A percentile compares a stretch with the other conserved stretches of the same genome.
Conservation (phyloP, 257 asterid genomes). For the Penstemon newberryi region DNA sequence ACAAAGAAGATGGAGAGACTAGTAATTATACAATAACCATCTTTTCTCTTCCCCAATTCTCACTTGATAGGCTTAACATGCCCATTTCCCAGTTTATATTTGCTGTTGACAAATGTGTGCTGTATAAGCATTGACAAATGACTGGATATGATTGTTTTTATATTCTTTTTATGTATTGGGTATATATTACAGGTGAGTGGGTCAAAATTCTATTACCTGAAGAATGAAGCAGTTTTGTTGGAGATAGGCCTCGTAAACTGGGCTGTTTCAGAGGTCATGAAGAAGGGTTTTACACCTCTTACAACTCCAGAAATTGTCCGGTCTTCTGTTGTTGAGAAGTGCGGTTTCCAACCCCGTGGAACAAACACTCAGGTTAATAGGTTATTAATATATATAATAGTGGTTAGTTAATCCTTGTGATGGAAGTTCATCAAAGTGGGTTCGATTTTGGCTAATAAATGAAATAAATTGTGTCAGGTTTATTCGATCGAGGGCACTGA, state of each 20-base stretch:
- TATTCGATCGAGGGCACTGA: slow-evolving; percentile 91
- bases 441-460: slow-evolving; percentile 27
- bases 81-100: background rate
- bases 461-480: slow-evolving; percentile 52
- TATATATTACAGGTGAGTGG: slow-evolving; percentile 72
- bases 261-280: slow-evolving; percentile 92
- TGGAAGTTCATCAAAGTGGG: background rate
- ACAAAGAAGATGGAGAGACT: background rate
- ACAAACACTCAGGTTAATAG: slow-evolving; percentile 87
- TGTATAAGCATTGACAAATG: background rate
- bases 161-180: background rate
- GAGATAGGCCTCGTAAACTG: slow-evolving; percentile 93
- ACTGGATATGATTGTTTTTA: background rate
- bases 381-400: background rate
- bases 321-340: slow-evolving; percentile 90
- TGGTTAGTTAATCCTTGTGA: background rate
- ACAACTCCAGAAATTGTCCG: slow-evolving; percentile 92
- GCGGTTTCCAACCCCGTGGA: slow-evolving; percentile 99
- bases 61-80: background rate
- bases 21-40: background rate
- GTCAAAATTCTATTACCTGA: slow-evolving; percentile 90
- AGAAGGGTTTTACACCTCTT: slow-evolving; percentile 86
- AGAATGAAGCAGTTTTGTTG: slow-evolving; percentile 90
- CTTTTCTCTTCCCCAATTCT: background rate
- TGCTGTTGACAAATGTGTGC: background rate